A percentile compares a stretch with the other conserved stretches of the same genome.
phyloP scores from a whole-genome alignment of 2,329 filamentous ascomycete species.

The Diaporthe sp. region DNA sequence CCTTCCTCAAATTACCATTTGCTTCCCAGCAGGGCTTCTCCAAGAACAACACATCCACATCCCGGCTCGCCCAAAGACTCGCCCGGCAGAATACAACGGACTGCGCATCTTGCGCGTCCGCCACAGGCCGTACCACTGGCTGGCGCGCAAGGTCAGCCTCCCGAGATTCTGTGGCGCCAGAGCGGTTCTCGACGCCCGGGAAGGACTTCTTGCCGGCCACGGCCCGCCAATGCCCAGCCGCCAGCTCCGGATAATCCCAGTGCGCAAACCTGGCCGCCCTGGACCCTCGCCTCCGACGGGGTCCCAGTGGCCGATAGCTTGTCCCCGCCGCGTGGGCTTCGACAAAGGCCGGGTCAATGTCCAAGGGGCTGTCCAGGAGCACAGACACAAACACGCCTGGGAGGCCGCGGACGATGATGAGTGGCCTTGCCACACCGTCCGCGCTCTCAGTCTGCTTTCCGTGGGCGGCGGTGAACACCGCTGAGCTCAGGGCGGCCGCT shows the following conservation, averaged over 20 bases:
- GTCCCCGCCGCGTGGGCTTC: conserved; percentile 44
- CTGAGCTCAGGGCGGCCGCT: not conserved
- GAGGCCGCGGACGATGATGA: conserved; percentile 43
- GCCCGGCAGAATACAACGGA: conserved; percentile 46
- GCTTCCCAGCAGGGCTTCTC: conserved; percentile 42
- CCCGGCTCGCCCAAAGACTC: conserved; percentile 46
- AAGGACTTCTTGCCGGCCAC: not conserved
- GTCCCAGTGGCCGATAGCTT: conserved; percentile 38
- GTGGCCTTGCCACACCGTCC: conserved; percentile 3
- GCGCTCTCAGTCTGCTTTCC: not conserved
- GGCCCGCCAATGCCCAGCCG: conserved; percentile 31
- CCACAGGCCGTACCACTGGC: conserved; percentile 37
- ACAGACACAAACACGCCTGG: conserved; percentile 37
- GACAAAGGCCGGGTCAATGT: conserved; percentile 45
- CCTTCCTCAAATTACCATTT: conserved; percentile 36
- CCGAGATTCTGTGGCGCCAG: too few relatives aligned
- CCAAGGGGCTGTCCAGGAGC: conserved; percentile 37
- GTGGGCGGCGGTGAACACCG: not conserved
- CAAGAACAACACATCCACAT: conserved; percentile 46
- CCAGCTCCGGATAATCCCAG: conserved; percentile 47
- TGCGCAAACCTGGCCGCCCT: conserved; percentile 33
- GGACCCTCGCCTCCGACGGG: conserved; percentile 19
- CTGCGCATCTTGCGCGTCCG: conserved; percentile 34
- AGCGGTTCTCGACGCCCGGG: not conserved
- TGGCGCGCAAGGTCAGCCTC: conserved; percentile 36